Evolutionary conservation across 1,139 yeast species (phyloP), one percentile per base, ranked within the genome.

Genomic region (Taiozyma sp.): DNA sequence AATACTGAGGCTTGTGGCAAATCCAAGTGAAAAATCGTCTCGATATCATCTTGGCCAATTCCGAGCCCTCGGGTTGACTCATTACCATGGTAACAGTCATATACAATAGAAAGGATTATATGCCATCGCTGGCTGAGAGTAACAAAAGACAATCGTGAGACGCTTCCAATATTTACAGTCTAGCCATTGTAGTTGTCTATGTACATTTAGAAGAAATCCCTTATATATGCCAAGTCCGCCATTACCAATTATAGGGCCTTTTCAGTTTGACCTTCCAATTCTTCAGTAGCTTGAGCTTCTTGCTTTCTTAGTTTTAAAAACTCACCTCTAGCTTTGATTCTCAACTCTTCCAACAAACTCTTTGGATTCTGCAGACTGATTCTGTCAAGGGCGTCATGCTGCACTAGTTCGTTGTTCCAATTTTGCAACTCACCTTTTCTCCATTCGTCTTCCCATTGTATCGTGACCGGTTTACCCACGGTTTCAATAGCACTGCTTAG

Each of bases 361-460:
- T 78, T 75, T 65, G 84, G 85, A 58, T 84, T 85, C 61, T 84
- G 80, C 23, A 90, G 83, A 60, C 79, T 80, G 62, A 76, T 79
- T 48, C 79, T 64, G 58, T 89, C 90, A 59, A 87, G 70, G 48
- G 71, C 70, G 12, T 74, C 76, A 65, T 87, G 96, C 56, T 75
- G 70, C 23, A 83, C 86, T 56, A 79, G 67, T 41, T 76, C 77
- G 2, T 56, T 49, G 56, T 79, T 70, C 96, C 96, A 88, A 61
- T 81, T 73, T 57, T 74, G 69, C 51, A 78, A 83, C 47, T 82
- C 90, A 45, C 97, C 97, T 71, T 81, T 81, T 69, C 96, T 79
- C 96, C 96, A 89, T 52, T 81, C 74, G 61, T 82, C 82, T 61
- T 89, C 97, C 97, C 97, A 91, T 60, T 74, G 76, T 45, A 90